Conservation (phyloP, 768 basidiomycete species). For the Scleroderma citrinum region DNA sequence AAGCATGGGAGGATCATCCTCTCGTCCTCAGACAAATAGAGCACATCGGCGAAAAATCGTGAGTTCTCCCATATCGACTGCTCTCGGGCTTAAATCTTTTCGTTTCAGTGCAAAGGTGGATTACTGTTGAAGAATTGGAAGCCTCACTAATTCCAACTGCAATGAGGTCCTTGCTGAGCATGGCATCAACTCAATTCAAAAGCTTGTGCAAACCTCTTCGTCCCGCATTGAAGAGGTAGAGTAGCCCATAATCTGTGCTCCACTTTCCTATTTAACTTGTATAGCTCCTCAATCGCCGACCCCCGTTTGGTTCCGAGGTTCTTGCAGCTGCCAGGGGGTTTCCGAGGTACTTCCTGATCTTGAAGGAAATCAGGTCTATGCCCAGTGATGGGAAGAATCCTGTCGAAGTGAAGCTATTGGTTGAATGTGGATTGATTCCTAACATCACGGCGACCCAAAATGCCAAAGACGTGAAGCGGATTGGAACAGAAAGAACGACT, state of each 20-base stretch:
- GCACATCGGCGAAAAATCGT: conserved; percentile 92
- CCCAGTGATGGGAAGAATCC: conserved; percentile 42
- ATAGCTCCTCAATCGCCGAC: conserved; percentile 67
- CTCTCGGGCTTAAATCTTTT: not conserved
- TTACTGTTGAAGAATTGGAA: not conserved
- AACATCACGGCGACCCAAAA: conserved; percentile 31
- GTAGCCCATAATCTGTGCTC: not conserved
- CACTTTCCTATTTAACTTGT: conserved; percentile 2
- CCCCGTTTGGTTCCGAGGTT: conserved; percentile 71
- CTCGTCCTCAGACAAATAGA: conserved; percentile 82
- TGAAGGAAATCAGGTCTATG: conserved; percentile 42
- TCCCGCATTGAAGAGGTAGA: conserved; percentile 58
- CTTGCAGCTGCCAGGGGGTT: conserved; percentile 54
- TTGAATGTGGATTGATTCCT: conserved; percentile 49
- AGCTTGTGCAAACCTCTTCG: conserved; percentile 51
- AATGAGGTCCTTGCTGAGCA: conserved; percentile 67
- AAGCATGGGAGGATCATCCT: conserved; percentile 89
- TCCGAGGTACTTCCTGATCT: conserved; percentile 54
- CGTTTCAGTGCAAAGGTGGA: conserved; percentile 20
- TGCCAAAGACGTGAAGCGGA: conserved; percentile 40
- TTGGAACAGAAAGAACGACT: conserved; percentile 55
- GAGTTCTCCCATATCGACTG: conserved; percentile 21
- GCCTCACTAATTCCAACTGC: conserved; percentile 10
- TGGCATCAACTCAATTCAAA: conserved; percentile 58
- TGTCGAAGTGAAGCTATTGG: conserved; percentile 49